Conservation (phyloP, 2,329 filamentous ascomycete species). For the Neonectria punicea region DNA sequence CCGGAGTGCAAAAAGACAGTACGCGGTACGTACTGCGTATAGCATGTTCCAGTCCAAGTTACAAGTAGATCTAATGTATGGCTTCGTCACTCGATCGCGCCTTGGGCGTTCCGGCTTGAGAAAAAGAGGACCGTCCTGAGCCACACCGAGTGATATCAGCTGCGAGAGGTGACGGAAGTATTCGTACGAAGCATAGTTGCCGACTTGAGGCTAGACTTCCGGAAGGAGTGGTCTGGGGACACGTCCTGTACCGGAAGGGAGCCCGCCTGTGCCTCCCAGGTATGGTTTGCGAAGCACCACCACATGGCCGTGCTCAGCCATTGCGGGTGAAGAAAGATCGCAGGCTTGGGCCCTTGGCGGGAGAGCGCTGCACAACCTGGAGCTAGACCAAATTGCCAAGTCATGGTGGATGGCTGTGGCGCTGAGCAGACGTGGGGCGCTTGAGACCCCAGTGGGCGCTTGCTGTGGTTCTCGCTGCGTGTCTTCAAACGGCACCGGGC, state of each 20-base stretch:
- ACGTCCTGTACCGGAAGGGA: background rate
- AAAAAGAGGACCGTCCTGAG: background rate
- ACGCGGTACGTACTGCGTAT: too few relatives aligned
- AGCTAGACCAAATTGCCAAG: conserved; percentile 7
- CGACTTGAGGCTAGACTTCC: background rate
- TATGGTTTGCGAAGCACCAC: conserved; percentile 22
- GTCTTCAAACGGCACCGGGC: conserved; percentile 13
- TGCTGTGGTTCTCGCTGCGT: conserved; percentile 4
- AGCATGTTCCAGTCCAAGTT: conserved; percentile 3
- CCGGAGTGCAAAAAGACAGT: conserved; percentile 10
- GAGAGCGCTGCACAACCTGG: conserved; percentile 18
- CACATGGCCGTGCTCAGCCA: conserved; percentile 33
- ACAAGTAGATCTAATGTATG: conserved; percentile 6
- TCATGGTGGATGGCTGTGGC: conserved; percentile 34
- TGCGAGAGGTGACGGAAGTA: background rate
- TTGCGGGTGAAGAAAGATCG: conserved; percentile 34
- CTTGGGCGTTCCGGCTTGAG: background rate
- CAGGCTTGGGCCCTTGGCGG: conserved; percentile 10
- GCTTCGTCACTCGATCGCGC: conserved; percentile 15
- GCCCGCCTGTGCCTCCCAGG: background rate
- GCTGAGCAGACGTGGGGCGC: conserved; percentile 32
- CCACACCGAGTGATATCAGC: background rate
- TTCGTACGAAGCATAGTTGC: background rate
- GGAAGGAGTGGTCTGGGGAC: conserved; percentile 2
- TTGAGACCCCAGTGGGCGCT: conserved; percentile 20